These are phyloP conservation scores for Thuja plicata DNA, from an alignment of 83 land plant genomes.

Conservation along the genomic window DNA sequence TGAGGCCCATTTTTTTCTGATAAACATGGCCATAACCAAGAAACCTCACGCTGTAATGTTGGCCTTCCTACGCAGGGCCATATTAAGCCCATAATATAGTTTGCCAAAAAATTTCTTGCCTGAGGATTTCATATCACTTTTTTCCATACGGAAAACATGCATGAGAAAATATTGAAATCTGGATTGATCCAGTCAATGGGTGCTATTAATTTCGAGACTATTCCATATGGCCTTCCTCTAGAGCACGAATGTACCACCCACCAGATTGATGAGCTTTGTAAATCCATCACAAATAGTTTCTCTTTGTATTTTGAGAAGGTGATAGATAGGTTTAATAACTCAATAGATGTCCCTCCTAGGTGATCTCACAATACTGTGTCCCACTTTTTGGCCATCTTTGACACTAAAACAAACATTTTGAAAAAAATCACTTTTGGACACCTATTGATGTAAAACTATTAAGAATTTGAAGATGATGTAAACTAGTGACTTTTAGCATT, in stretches of 20 bases:
- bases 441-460: too few species aligned
- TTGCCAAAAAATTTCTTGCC: not conserved
- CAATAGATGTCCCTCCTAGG: slow-evolving; percentile 22
- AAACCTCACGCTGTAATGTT: not conserved
- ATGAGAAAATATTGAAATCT: slow-evolving; percentile 18
- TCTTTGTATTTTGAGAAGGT: slow-evolving; percentile 14
- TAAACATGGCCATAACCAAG: not conserved
- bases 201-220: slow-evolving; percentile 24
- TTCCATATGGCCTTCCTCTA: slow-evolving; percentile 37
- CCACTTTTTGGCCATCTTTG: too few species aligned
- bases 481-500: too few species aligned
- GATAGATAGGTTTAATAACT: slow-evolving; percentile 15
- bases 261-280: not conserved
- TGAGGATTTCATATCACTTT: slow-evolving; percentile 20
- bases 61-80: not conserved
- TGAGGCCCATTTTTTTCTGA: not conserved
- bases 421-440: too few species aligned
- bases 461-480: too few species aligned
- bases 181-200: not conserved
- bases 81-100: not conserved
- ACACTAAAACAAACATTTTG: too few species aligned
- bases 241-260: slow-evolving; percentile 17
- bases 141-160: slow-evolving; percentile 30
- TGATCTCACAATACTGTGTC: too few species aligned
- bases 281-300: not conserved